Base-by-base conservation (phyloP, 2,329 filamentous ascomycete species). In the Stagonosporopsis chrysanthemi region DNA sequence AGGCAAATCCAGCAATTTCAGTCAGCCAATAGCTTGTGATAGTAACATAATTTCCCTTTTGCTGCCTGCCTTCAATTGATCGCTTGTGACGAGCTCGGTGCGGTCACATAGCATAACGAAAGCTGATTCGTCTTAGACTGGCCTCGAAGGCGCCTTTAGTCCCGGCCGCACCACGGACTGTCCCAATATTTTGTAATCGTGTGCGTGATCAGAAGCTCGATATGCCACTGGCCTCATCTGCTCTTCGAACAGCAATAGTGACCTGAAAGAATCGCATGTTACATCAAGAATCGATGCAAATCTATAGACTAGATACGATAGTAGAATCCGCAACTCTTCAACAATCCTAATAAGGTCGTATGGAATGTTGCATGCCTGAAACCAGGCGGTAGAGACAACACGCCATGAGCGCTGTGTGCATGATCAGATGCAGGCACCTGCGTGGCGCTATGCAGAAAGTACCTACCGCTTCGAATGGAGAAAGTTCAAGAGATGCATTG, bases 41-140 rank as follows among this genome's bases (percentile, higher is more conserved):
- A 41, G 31, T 19, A 2, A 9, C 14, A 26, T 11, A 17, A 19
- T n/a, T 11, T 17, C 7, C 41, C 15, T 29, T 14, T 52, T 63
- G 70, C 67, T 76, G 73, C 70, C 73, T 75, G 61, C 57, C 60
- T 51, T 56, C 41, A 46, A 67, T 61, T 66, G 63, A 62, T 72
- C 54, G 62, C 64, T 62, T 56, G 52, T 49, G 56, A 56, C 45
- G 50, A 49, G 24, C 49, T 44, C 48, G 39, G 58, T 59, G 45
- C 19, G 19, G 19, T 28, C 15, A 23, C 44, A 19, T 15, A 40
- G 28, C 23, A 43, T 15, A 17, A 36, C n/a, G 7, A 42, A 28
- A 29, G 29, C 42, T 48, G 31, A 48, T 56, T 43, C 24, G 48
- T 41, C 17, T 38, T 14, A 15, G 24, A 29, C 15, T 31, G 36